These are phyloP conservation scores for Nicotiana obtusifolia DNA, from an alignment of 257 asterid species.

Conservation along the genomic window DNA sequence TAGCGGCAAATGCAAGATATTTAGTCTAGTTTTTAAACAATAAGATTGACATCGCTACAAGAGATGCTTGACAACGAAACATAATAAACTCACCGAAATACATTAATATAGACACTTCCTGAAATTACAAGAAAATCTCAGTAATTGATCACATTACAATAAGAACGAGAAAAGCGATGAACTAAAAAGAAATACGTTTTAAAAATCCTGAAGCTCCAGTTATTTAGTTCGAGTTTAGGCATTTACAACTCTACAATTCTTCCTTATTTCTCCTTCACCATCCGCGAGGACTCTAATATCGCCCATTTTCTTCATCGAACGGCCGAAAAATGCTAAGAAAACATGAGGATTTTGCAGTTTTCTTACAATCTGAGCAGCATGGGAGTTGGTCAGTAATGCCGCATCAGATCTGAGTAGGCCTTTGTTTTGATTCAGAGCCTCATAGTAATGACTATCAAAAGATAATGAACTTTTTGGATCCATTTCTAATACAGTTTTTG, in stretches of 20 bases:
- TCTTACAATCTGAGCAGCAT: constrained; percentile 17
- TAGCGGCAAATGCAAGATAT: too few species aligned
- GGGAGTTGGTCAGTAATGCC: constrained; percentile 6
- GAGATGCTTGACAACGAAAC: background rate
- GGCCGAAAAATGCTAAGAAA: constrained; percentile 26
- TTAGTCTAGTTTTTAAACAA: background rate
- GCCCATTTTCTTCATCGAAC: constrained; percentile 32
- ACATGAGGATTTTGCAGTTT: constrained; percentile 14
- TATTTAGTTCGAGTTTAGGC: background rate
- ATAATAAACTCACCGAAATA: background rate
- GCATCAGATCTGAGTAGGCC: constrained; percentile 19
- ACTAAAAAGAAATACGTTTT: background rate
- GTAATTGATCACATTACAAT: background rate
- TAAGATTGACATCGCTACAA: background rate
- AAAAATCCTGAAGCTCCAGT: too few species aligned
- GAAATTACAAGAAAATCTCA: background rate
- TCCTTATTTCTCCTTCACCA: constrained; percentile 30
- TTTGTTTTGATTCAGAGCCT: background rate
- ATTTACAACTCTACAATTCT: constrained; percentile 21
- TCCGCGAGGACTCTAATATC: constrained; percentile 20
- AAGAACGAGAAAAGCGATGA: background rate
- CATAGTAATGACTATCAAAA: constrained; percentile 26
- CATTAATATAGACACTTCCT: background rate
- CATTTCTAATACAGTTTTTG: constrained; percentile 25
- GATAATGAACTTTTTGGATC: constrained; percentile 23